Evolutionary conservation across 495 filamentous ascomycete genomes (phyloP).

Genomic region (Extremus antarcticus): DNA sequence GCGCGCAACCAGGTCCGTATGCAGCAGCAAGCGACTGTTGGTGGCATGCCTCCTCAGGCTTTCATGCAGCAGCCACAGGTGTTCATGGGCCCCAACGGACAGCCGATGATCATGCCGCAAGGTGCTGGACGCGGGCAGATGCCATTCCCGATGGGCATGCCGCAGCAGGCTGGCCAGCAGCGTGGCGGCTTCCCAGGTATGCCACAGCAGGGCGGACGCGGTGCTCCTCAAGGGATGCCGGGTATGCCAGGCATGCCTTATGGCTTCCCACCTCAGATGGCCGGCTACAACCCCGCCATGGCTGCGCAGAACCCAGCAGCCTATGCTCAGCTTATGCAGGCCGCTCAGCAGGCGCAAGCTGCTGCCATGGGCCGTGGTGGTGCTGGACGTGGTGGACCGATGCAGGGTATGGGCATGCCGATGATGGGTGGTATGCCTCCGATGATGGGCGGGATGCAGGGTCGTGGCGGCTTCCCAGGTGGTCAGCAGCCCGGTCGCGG

Average conservation of each 20-base stretch:
- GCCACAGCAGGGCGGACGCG: constrained; percentile 75
- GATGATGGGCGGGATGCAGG: constrained; percentile 42
- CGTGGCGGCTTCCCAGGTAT: constrained; percentile 73
- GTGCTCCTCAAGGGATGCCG: constrained; percentile 58
- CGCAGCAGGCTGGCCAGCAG: constrained; percentile 65
- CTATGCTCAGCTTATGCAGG: constrained; percentile 30
- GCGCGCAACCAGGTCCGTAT: constrained; percentile 95
- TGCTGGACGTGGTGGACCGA: constrained; percentile 57
- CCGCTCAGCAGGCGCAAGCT: constrained; percentile 45
- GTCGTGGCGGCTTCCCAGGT: constrained; percentile 42
- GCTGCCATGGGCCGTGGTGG: constrained; percentile 54
- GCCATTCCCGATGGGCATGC: constrained; percentile 78
- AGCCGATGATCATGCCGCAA: constrained; percentile 60
- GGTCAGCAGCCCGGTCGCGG: constrained; percentile 35
- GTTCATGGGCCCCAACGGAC: constrained; percentile 58
- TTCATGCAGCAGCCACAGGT: constrained; percentile 72
- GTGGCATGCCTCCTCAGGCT: constrained; percentile 75
- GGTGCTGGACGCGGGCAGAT: constrained; percentile 58
- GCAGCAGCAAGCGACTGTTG: constrained; percentile 91
- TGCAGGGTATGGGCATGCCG: constrained; percentile 59
- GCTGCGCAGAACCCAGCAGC: constrained; percentile 25
- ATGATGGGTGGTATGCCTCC: constrained; percentile 52
- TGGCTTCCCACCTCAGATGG: constrained; percentile 57
- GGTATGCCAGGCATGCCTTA: constrained; percentile 75
- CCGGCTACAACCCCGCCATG: constrained; percentile 41